A percentile compares a stretch with the other conserved stretches of the same genome.
These are phyloP conservation scores for Aspergillus funiculosus DNA, from an alignment of 495 filamentous ascomycete species.

Conservation along the genomic window DNA sequence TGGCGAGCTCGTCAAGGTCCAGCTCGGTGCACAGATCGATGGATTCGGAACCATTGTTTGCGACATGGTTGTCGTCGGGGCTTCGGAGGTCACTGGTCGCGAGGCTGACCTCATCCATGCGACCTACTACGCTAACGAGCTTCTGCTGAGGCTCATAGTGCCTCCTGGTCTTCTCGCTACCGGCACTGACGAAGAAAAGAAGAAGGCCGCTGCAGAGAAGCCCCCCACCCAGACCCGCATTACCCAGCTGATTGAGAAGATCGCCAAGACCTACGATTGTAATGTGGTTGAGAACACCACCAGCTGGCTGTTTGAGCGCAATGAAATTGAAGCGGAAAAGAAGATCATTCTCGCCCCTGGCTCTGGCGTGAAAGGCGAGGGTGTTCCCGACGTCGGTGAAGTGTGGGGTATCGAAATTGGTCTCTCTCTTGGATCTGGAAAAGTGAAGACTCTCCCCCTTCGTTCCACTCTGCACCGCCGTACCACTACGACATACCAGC, in stretches of 20 bases:
- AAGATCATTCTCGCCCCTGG: conserved; percentile 91
- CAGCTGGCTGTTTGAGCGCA: conserved; percentile 88
- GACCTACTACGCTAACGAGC: conserved; percentile 91
- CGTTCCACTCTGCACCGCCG: conserved; percentile 87
- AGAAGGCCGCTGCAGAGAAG: conserved; percentile 78
- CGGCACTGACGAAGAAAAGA: conserved; percentile 89
- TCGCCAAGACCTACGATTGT: conserved; percentile 84
- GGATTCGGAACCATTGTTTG: conserved; percentile 95
- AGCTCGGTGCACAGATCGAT: conserved; percentile 96
- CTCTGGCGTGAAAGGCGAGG: conserved; percentile 83
- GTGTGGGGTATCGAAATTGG: conserved; percentile 98
- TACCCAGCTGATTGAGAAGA: conserved; percentile 79
- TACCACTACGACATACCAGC: conserved; percentile 78
- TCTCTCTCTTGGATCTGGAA: conserved; percentile 82
- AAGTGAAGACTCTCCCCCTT: conserved; percentile 84
- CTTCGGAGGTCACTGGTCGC: conserved; percentile 61
- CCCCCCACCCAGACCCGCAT: conserved; percentile 77
- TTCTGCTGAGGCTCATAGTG: conserved; percentile 83
- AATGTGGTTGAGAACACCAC: conserved; percentile 96
- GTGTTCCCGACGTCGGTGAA: conserved; percentile 82
- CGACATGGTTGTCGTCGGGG: conserved; percentile 72
- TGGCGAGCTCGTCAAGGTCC: conserved; percentile 87
- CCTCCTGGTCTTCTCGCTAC: conserved; percentile 77
- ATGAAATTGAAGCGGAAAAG: conserved; percentile 97
- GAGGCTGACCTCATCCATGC: conserved; percentile 84